Evolutionary conservation across 208 protist genomes (phyloP).

Genomic region (Leishmania turanica): DNA sequence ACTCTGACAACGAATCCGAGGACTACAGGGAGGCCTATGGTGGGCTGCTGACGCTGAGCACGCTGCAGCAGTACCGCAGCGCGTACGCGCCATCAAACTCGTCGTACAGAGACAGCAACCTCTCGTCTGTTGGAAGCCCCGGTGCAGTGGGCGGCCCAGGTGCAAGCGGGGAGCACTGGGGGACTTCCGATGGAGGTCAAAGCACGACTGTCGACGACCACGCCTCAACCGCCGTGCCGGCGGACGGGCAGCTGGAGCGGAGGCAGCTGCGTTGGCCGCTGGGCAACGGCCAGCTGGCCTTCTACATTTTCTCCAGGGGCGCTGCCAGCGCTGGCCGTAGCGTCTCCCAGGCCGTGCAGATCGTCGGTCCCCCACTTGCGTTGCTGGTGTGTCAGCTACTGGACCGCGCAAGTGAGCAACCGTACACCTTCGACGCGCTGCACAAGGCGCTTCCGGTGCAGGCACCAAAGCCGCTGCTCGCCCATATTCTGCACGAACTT

Average conservation of each 20-base stretch:
- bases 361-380: conserved; percentile 54
- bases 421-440: conserved; percentile 48
- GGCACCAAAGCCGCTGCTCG: conserved; percentile 53
- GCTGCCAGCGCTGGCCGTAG: background rate
- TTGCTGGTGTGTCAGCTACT: conserved; percentile 62
- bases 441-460: conserved; percentile 43
- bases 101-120: conserved; percentile 29
- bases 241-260: conserved; percentile 19
- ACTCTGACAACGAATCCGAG: conserved; percentile 50
- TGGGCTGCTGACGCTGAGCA: conserved; percentile 40
- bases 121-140: conserved; percentile 23
- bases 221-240: conserved; percentile 20
- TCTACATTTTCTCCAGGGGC: conserved; percentile 35
- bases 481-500: conserved; percentile 49
- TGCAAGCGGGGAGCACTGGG: conserved; percentile 13
- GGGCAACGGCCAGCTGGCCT: conserved; percentile 36
- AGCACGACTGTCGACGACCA: conserved; percentile 21
- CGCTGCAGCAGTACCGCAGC: conserved; percentile 21
- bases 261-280: conserved; percentile 45
- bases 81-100: conserved; percentile 23
- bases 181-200: conserved; percentile 23
- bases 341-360: conserved; percentile 19
- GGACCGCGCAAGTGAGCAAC: conserved; percentile 25
- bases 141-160: background rate
- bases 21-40: conserved; percentile 56